A percentile compares a stretch with the other conserved stretches of the same genome.
These are phyloP conservation scores for Isabelozyma rhagii DNA, from an alignment of 805 yeast species.

Conservation along the genomic window DNA sequence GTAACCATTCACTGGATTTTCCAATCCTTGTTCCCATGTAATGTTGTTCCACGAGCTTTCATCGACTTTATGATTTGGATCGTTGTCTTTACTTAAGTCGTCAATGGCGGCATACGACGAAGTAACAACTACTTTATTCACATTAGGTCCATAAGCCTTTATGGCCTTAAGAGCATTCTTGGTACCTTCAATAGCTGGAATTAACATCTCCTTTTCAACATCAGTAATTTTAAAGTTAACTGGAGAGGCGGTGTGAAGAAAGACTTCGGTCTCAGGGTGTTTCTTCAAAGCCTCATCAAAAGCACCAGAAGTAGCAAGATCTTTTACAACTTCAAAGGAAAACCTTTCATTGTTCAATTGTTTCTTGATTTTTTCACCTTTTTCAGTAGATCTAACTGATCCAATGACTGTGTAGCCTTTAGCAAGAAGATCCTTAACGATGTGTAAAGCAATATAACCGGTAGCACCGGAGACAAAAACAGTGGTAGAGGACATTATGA, in stretches of 20 bases:
- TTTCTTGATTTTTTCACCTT: slow-evolving; percentile 20
- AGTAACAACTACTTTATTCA: slow-evolving; percentile 16
- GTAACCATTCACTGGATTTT: slow-evolving; percentile 21
- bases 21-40: slow-evolving; percentile 26
- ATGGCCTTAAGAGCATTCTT: slow-evolving; percentile 16
- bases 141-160: slow-evolving; percentile 11
- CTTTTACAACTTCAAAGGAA: slow-evolving; percentile 14
- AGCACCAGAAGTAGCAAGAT: slow-evolving; percentile 11
- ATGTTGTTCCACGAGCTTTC: slow-evolving; percentile 40
- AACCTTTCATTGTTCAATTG: slow-evolving; percentile 20
- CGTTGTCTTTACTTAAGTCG: background rate
- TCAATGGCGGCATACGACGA: slow-evolving; percentile 6
- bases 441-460: slow-evolving; percentile 29
- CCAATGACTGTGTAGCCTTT: slow-evolving; percentile 23
- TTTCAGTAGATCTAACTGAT: slow-evolving; percentile 21
- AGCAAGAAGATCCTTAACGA: slow-evolving; percentile 16
- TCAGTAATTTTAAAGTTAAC: slow-evolving; percentile 11
- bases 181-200: slow-evolving; percentile 25
- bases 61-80: slow-evolving; percentile 3
- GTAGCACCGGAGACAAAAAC: slow-evolving; percentile 32
- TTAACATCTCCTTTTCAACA: slow-evolving; percentile 13
- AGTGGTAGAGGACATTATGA: slow-evolving; percentile 4
- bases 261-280: slow-evolving; percentile 15
- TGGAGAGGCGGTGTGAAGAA: slow-evolving; percentile 23
- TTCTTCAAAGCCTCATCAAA: slow-evolving; percentile 18